Evolutionary conservation across 176 grass and related monocot species (phyloP), one percentile per base, ranked within the genome.

Genomic region (Aegilops sharonensis): DNA sequence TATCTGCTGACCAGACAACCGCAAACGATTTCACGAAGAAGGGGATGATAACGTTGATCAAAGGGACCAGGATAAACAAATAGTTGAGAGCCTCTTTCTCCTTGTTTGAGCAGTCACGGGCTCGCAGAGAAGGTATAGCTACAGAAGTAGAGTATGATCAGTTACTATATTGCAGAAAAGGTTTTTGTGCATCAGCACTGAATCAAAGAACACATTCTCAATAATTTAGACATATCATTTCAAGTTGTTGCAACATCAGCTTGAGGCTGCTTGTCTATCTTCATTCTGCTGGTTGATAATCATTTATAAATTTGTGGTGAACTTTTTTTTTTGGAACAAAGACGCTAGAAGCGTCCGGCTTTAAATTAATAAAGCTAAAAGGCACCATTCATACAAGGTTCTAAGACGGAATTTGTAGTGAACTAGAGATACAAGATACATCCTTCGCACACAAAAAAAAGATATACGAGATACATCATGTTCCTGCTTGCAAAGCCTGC

Each of bases 41-140:
- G 17, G 96, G 96, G 80, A 98, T 95, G 8, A 88, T 25, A 24
- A 98, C 84, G 31, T 98, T 98, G 79, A 98, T 85, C 7, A 98
- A 82, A 75, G 96, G 96, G 32, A 95, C 78, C 24, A 98, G 48
- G 78, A 98, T 88, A 85, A 98, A 98, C 42, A 98, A 93, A 77
- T 98, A 98, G 67, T 98, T 98, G 47, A 98, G 96, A 80, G 93
- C 96, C 87, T 95, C 96, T 94, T 98, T 98, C 93, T 98, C 96
- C 80, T 95, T 98, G 56, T 92, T 95, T 50, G 96, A 94, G 84
- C 96, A 98, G 79, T 98, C 96, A 80, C 96, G 87, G 9, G 93
- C 96, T 18, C 96, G 84, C 76, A 98, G 91, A 37, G 96, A 98
- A 91, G 93, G 93, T 92, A 98, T 94, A 79, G 96, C 96, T 98